Base-by-base conservation (phyloP, 164 flowering plant species). In the Saururus chinensis region DNA sequence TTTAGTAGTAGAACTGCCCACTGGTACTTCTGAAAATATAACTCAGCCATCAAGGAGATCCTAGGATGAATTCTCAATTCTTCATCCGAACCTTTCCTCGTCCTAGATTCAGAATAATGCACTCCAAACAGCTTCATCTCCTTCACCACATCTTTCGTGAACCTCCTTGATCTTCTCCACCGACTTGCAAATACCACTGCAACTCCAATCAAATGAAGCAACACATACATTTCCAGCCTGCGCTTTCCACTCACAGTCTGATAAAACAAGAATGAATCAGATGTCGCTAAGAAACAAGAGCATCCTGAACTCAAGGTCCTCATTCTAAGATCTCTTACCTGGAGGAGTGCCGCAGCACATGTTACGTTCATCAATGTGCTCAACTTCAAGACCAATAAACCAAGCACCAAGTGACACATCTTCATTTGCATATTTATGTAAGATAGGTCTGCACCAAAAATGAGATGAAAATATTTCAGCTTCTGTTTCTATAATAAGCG, bases 321-420 rank as follows among this genome's bases (percentile, higher is more conserved):
- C 17, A 45, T 45, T 45, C 14, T 45, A 45, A 4, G 16, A 45
- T 45, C 17, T 45, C 49, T 45, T 45, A 83, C 96, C 92, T 73
- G 96, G 92, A 63, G 92, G 88, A 63, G 96, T 91, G 52, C 91
- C 89, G 68, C 97, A 91, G 66, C 97, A 91, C 89, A 91, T 79
- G 69, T 74, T 85, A 48, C 79, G 85, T 14, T 91, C 97, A 70
- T 91, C 88, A 49, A 88, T 82, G 65, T 88, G 93, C 73, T 86
- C 93, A 22, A 86, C 85, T 57, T 90, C 97, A 54, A 90, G 86
- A 57, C 95, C 97, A 62, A 90, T 90, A 70, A 84, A 82, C 97
- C 97, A 91, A 37, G 97, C 67, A 55, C 97, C 96, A 66, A 91
- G 91, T 8, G 96, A 81, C 41, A 90, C 95, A 64, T 87, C 97